Conservation (phyloP, 805 yeast species). For the Spathaspora passalidarum region DNA sequence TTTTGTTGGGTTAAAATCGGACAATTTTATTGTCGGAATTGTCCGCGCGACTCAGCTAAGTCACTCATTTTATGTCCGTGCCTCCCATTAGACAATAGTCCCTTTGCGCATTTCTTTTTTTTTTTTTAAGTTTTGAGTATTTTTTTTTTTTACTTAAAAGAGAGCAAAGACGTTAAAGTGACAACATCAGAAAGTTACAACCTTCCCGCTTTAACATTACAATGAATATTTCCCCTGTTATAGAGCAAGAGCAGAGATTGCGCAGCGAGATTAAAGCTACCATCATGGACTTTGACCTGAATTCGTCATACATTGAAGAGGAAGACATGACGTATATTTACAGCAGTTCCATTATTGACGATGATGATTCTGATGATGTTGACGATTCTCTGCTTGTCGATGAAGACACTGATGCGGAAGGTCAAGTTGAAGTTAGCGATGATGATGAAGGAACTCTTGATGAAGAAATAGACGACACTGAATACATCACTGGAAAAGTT, state of each 20-base stretch:
- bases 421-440: not conserved
- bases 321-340: conserved; percentile 36
- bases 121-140: not conserved
- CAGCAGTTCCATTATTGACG: conserved; percentile 17
- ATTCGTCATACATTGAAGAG: conserved; percentile 33
- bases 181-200: not conserved
- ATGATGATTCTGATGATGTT: conserved; percentile 16
- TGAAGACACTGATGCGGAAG: conserved; percentile 10
- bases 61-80: not conserved
- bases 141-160: not conserved
- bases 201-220: not conserved
- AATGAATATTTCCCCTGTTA: not conserved
- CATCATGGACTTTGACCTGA: conserved; percentile 16
- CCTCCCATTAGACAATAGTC: not conserved
- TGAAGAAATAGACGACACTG: conserved; percentile 9
- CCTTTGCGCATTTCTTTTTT: not conserved
- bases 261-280: conserved; percentile 4
- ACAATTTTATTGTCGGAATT: not conserved
- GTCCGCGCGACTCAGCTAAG: not conserved
- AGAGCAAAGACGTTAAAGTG: not conserved
- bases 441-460: conserved; percentile 9
- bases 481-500: conserved; percentile 5
- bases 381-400: conserved; percentile 12
- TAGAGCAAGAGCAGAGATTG: conserved; percentile 1
- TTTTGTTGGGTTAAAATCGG: not conserved